Base-by-base conservation (phyloP, 2,329 filamentous ascomycete genomes). In the Lachnellula cervina region DNA sequence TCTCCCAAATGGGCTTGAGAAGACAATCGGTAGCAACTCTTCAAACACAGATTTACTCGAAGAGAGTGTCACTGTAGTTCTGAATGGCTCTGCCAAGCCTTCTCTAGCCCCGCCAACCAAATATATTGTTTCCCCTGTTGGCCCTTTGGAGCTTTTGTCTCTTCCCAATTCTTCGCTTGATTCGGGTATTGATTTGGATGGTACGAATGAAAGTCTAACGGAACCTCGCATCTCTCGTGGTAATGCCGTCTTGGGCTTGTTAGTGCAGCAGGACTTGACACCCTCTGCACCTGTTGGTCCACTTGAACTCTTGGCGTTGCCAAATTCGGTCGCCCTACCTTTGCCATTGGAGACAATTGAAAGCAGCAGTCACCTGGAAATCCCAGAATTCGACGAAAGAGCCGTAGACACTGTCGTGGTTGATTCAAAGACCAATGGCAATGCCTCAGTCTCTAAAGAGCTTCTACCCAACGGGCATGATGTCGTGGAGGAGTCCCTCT, bases 121-220 rank as follows among this genome's bases (percentile, higher is more conserved):
- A 49, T n/a, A 38, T 42, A 58, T 44, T 25, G 21, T 21, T 16
- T 49, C 59, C 19, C 64, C 65, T 28, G 61, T 66, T 32, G 62
- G 64, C 2, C 65, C 65, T 21, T 59, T 69, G 47, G 72, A 77
- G 57, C 71, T 84, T 14, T 67, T 83, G 6, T 73, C 75, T 7
- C 68, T 83, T 35, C 80, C 81, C 13, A 83, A 84, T 61, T 83
- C 80, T 1, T 58, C 64, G 3, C 63, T 63, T n/a, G 75, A 77
- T n/a, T 51, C 74, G 19, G 19, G 9, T 23, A n/a, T 21, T 44
- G 17, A 50, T 16, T 38, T 51, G 40, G 37, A 51, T 19, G 48
- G 32, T 28, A n/a, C 17, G 5, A 44, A 11, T 23, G 42, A 21
- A 16, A 21, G 16, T 44, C 19, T 6, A 19, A 44, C 42, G 11